Base-by-base conservation (phyloP, 176 grass and related monocot genomes). In the Zizania latifolia region DNA sequence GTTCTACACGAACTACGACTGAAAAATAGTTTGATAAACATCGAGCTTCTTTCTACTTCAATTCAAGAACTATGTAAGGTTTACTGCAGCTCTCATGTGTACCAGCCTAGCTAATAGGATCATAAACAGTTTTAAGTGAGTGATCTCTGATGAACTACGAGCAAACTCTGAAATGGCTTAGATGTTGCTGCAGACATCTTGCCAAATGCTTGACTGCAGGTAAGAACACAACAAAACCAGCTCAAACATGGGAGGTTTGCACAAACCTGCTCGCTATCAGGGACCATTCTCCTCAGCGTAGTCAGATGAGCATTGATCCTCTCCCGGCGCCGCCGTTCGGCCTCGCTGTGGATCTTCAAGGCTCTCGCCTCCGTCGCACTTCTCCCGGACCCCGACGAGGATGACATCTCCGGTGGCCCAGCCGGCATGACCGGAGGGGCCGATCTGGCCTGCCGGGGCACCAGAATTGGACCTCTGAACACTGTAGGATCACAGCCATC, bases 221-320 rank as follows among this genome's bases (percentile, higher is more conserved):
- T 6, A 58, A 34, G 37, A 62, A 34, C 11, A 58, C 7, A 10
- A 58, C 7, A 10, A 22, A 28, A 62, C 13, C 30, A 33, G 31
- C 33, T 16, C 4, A 2, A 8, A 45, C 0, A 30, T 58, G 10
- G 4, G 2, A 82, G 60, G 23, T 67, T 28, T 31, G 17, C 46
- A 66, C 78, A 0, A 22, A 97, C 94, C 90, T 98, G 92, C 57
- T 61, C 70, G 32, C 89, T 86, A 74, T 90, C 77, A 70, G 94
- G 94, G 29, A 98, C 70, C 91, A 98, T 87, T 15, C 84, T 84
- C 79, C 86, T 89, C 29, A 98, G 66, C 37, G 77, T 83, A 3
- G 84, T 68, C 24, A 98, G 84, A 55, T 98, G 94, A 33, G 84
- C 75, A 65, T 98, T 98, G 65, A 98, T 98, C 75, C 91, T 88